These are phyloP conservation scores for Stramenopiles sp. DNA, from an alignment of 352 stramenopile genomes.

Conservation along the genomic window DNA sequence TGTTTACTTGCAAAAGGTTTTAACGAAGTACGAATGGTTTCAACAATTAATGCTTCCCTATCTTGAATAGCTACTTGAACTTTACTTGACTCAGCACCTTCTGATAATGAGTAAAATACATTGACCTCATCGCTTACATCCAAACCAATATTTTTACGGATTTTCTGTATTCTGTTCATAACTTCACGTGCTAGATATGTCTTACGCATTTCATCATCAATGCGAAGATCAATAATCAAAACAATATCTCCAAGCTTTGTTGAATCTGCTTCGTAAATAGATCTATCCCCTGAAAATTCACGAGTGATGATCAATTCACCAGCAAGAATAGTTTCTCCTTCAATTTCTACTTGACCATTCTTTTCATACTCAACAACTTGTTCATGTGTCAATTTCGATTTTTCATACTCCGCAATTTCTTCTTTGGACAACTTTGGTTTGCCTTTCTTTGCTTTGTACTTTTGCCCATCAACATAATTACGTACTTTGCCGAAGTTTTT, in stretches of 20 bases:
- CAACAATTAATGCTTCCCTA: background rate
- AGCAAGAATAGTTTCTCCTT: slow-evolving; percentile 38
- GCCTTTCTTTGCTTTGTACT: slow-evolving; percentile 81
- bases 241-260: slow-evolving; percentile 67
- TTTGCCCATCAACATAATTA: too few species aligned
- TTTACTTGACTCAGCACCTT: slow-evolving; percentile 22
- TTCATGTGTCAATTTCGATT: slow-evolving; percentile 23
- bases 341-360: slow-evolving; percentile 49
- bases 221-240: slow-evolving; percentile 77
- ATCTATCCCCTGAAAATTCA: slow-evolving; percentile 70
- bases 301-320: slow-evolving; percentile 77
- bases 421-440: slow-evolving; percentile 54
- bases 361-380: slow-evolving; percentile 33
- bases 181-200: slow-evolving; percentile 81
- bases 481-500: background rate
- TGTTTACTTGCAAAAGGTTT: background rate
- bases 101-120: slow-evolving; percentile 69
- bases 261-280: slow-evolving; percentile 67
- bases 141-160: slow-evolving; percentile 85
- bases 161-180: slow-evolving; percentile 92
- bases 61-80: background rate
- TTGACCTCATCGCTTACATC: slow-evolving; percentile 83
- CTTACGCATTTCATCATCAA: slow-evolving; percentile 80
- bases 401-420: slow-evolving; percentile 11
- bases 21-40: background rate